phyloP scores from a whole-genome alignment of 1,139 yeast species.

The Geotrichum aggregatum region DNA sequence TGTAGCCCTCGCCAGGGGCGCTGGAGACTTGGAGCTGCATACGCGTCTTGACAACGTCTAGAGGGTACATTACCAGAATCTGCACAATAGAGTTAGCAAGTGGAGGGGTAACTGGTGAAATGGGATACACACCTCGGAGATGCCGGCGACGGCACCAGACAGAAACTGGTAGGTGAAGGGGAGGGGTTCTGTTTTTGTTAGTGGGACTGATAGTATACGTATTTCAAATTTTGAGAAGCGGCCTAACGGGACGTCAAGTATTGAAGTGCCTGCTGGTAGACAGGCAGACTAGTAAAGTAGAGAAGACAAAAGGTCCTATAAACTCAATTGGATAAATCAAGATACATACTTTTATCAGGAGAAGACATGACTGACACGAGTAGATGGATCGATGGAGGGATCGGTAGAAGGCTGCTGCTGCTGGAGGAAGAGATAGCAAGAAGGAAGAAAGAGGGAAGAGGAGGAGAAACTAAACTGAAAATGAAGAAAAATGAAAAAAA shows the following conservation, averaged over 20 bases:
- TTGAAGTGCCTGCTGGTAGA: too few species aligned
- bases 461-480: background rate
- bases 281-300: too few species aligned
- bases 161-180: slow-evolving; percentile 89
- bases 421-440: slow-evolving; percentile 1
- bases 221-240: background rate
- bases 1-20: slow-evolving; percentile 57
- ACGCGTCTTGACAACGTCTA: slow-evolving; percentile 96
- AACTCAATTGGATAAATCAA: background rate
- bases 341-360: slow-evolving; percentile 11
- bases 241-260: background rate
- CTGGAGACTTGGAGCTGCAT: slow-evolving; percentile 74
- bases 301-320: too few species aligned
- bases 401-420: background rate
- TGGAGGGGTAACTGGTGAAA: background rate
- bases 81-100: slow-evolving; percentile 17
- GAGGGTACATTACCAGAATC: slow-evolving; percentile 94
- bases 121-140: slow-evolving; percentile 58
- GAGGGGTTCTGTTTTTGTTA: slow-evolving; percentile 39
- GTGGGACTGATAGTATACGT: background rate
- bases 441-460: background rate
- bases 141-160: slow-evolving; percentile 97
- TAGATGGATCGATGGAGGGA: background rate
- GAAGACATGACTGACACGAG: slow-evolving; percentile 6
- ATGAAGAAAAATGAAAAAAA: background rate